A percentile compares a stretch with the other conserved stretches of the same genome.
Evolutionary conservation across 148 eudicot species (phyloP).

Genomic region (Rhododendron henanense): DNA sequence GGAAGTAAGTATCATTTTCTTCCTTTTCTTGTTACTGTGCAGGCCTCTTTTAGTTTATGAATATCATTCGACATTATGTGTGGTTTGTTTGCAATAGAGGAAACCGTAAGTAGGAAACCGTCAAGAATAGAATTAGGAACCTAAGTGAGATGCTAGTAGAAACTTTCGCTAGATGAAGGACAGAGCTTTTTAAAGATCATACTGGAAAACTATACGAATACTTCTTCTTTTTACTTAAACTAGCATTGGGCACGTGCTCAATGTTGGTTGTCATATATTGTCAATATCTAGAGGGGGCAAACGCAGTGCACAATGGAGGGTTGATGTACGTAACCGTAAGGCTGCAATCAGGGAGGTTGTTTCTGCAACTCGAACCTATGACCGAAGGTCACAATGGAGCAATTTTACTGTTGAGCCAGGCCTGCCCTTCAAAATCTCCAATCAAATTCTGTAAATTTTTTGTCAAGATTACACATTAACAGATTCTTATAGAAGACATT

Average conservation of each 20-base stretch:
- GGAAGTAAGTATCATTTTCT: constrained; percentile 32
- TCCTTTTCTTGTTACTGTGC: not conserved
- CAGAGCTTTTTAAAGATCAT: not conserved
- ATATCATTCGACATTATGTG: not conserved
- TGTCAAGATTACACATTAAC: not conserved
- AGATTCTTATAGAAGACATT: not conserved
- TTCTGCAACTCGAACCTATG: too few relatives aligned
- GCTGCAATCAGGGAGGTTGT: too few relatives aligned
- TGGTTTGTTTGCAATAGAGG: not conserved
- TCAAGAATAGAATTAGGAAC: not conserved
- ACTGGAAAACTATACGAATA: not conserved
- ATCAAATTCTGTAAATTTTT: too few relatives aligned
- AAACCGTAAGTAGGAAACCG: not conserved
- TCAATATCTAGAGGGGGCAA: too few relatives aligned
- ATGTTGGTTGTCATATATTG: not conserved
- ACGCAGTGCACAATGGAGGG: too few relatives aligned
- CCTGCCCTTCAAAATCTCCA: too few relatives aligned
- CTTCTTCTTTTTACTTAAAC: not conserved
- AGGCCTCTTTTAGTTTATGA: not conserved
- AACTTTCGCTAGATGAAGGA: not conserved
- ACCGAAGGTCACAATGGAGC: too few relatives aligned
- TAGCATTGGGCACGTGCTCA: not conserved
- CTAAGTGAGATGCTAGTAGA: not conserved
- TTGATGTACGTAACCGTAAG: too few relatives aligned
- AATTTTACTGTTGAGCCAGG: too few relatives aligned